Evolutionary conservation across 352 stramenopile genomes (phyloP), one percentile per base, ranked within the genome.

Genomic region (Peronospora belbahrii): DNA sequence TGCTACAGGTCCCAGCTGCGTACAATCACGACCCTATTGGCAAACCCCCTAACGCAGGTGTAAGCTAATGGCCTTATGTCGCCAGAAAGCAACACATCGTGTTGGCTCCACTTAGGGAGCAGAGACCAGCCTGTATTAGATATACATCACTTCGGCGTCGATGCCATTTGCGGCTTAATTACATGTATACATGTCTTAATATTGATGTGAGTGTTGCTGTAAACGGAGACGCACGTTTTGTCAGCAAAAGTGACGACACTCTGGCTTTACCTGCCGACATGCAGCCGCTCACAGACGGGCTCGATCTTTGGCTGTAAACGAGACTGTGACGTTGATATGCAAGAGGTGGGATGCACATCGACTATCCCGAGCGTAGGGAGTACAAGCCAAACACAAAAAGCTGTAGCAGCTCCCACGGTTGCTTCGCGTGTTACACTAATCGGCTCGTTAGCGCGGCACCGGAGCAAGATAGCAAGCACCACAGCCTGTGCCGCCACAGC

Each of bases 281-380:
- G 5, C 30, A 18, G 30, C 24, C 24, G 24, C 6, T 28, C 3
- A 28, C 3, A 28, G 11, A 6, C 8, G 1, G 2, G 22, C 11
- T 36, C 19, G 25, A 49, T 13, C 33, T 19, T 7, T 13, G 24
- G 27, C 44, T 52, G 39, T 56, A 47, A 46, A 56, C 46, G 52
- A 51, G 17, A 42, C 32, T 20, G 10, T 23, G 7, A 23, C 28
- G 28, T 32, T 47, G 41, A 62, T n/a, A n/a, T 28, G 6, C 24
- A 28, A 6, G 24, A 28, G 24, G 24, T 3, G 24, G 23, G 23
- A 27, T 8, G 4, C 54, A 34, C 8, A 43, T 45, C 54, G 54
- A 62, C 54, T 62, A 54, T 62, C 41, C 17, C 34, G 49, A 62
- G 36, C 28, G 51, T 58, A 62, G 48, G 56, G 53, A 25, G 39